phyloP scores from a whole-genome alignment of 2,329 filamentous ascomycete genomes.

The Diaporthe ampelina region DNA sequence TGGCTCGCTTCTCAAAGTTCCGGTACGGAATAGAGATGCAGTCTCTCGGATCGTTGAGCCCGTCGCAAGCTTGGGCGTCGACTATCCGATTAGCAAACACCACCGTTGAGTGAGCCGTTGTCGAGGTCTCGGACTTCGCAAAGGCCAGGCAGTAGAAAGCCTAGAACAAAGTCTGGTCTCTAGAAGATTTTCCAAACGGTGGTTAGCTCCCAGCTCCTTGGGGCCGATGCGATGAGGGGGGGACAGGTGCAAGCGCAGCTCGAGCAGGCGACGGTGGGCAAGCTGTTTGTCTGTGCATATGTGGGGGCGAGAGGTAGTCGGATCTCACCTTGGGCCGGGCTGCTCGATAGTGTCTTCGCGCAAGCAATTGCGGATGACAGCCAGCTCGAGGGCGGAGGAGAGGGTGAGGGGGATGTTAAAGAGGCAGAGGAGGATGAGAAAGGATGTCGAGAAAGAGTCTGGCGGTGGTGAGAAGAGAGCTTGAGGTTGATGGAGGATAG shows the following conservation, averaged over 20 bases:
- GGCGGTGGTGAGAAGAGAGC: constrained; percentile 37
- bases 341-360: constrained; percentile 29
- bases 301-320: constrained; percentile 34
- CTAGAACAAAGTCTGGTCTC: constrained; percentile 32
- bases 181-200: constrained; percentile 27
- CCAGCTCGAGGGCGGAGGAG: constrained; percentile 33
- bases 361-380: constrained; percentile 29
- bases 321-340: constrained; percentile 30
- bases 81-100: constrained; percentile 27
- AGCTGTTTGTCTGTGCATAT: constrained; percentile 39
- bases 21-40: constrained; percentile 25
- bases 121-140: constrained; percentile 26
- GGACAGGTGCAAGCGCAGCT: constrained; percentile 31
- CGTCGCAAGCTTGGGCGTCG: constrained; percentile 31
- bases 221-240: constrained; percentile 28
- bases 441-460: constrained; percentile 20
- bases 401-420: constrained; percentile 17
- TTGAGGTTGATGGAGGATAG: constrained; percentile 38
- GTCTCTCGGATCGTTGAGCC: constrained; percentile 27
- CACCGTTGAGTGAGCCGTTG: constrained; percentile 29
- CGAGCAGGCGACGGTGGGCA: constrained; percentile 31
- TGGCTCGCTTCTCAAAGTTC: background rate
- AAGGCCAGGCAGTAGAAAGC: constrained; percentile 26
- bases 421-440: constrained; percentile 30
- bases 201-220: constrained; percentile 33